phyloP scores from a whole-genome alignment of 768 basidiomycete genomes.

The Rhizopogon roseolus region DNA sequence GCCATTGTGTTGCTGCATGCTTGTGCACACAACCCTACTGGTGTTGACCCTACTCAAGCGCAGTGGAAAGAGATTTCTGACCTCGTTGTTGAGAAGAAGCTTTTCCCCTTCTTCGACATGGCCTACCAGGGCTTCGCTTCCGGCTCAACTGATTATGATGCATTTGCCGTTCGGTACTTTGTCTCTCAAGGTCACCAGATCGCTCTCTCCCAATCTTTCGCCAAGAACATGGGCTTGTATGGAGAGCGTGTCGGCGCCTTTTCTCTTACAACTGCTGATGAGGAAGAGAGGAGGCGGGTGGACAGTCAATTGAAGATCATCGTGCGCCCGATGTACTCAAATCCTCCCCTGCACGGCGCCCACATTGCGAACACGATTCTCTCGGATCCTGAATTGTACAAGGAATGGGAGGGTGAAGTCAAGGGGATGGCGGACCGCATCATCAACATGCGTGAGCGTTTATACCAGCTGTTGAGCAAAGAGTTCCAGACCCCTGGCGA shows the following conservation, averaged over 20 bases:
- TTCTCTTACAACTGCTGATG: constrained; percentile 66
- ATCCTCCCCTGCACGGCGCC: constrained; percentile 90
- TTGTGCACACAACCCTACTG: constrained; percentile 99
- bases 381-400: constrained; percentile 65
- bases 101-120: constrained; percentile 99
- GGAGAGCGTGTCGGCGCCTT: constrained; percentile 98
- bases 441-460: constrained; percentile 84
- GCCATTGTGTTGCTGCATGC: constrained; percentile 91
- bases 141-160: constrained; percentile 85
- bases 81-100: constrained; percentile 79
- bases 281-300: constrained; percentile 79
- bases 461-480: constrained; percentile 74
- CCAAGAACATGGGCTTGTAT: constrained; percentile 99
- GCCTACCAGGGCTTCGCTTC: constrained; percentile 99
- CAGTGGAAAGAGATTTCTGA: constrained; percentile 93
- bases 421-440: constrained; percentile 95
- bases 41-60: constrained; percentile 88
- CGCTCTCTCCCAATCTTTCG: constrained; percentile 92
- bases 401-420: constrained; percentile 88
- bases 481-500: constrained; percentile 87
- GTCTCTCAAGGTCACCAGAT: constrained; percentile 86
- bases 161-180: constrained; percentile 93
- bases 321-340: constrained; percentile 96
- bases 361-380: constrained; percentile 84
- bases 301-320: constrained; percentile 95